Conservation (phyloP, 2,329 filamentous ascomycete genomes). For the Trichophyton mentagrophytes region DNA sequence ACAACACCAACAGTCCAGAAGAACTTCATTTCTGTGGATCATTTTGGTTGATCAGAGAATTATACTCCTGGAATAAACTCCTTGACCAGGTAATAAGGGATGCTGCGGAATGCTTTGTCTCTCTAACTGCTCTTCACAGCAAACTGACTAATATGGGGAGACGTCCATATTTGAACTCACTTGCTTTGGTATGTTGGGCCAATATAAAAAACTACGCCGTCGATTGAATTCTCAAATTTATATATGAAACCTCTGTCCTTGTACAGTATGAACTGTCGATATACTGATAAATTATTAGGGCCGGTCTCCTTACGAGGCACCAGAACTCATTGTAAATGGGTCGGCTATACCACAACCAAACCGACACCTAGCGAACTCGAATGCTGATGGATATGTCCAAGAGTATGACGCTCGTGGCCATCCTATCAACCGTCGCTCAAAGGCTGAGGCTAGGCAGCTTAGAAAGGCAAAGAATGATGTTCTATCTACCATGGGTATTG, state of each 20-base stretch:
- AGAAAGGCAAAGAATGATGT: conserved; percentile 40
- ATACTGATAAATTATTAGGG: conserved; percentile 25
- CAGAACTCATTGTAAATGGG: conserved; percentile 17
- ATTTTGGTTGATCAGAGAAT: background rate
- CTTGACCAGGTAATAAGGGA: background rate
- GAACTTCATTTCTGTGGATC: background rate
- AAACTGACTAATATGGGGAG: conserved; percentile 27
- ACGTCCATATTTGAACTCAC: conserved; percentile 33
- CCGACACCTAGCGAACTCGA: conserved; percentile 10
- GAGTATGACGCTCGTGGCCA: conserved; percentile 37
- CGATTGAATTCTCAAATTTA: too few species aligned
- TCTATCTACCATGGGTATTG: conserved; percentile 37
- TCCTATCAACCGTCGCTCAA: conserved; percentile 34
- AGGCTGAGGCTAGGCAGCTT: conserved; percentile 27
- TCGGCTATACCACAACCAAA: conserved; percentile 4
- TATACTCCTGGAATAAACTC: too few species aligned
- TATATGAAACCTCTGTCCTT: background rate
- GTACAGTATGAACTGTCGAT: background rate
- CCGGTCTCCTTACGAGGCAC: conserved; percentile 35
- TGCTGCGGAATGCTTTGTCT: background rate
- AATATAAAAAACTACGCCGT: too few species aligned
- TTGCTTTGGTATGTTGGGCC: conserved; percentile 32
- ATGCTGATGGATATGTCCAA: conserved; percentile 34
- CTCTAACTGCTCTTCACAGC: background rate
- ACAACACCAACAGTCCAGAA: background rate